Evolutionary conservation across 2,329 filamentous ascomycete genomes (phyloP).

Genomic region (Stagonosporopsis tanaceti): DNA sequence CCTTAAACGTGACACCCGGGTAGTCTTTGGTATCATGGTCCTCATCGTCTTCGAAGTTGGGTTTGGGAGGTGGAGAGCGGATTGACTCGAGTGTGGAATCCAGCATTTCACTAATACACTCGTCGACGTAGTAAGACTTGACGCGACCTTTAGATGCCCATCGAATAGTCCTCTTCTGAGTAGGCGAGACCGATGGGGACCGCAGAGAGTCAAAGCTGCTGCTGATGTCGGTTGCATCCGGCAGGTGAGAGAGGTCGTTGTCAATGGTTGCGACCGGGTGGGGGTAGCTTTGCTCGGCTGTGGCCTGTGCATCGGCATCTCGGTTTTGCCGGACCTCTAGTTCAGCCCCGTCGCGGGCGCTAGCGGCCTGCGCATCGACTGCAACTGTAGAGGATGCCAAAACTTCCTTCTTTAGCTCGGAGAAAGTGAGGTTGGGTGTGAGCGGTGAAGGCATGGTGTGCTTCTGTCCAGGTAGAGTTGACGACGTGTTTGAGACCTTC

Average conservation of each 20-base stretch:
- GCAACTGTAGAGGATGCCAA: constrained; percentile 4
- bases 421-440: not conserved
- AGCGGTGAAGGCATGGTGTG: constrained; percentile 2
- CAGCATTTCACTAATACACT: constrained; percentile 33
- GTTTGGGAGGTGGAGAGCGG: constrained; percentile 6
- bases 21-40: not conserved
- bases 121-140: constrained; percentile 31
- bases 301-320: constrained; percentile 17
- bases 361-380: constrained; percentile 8
- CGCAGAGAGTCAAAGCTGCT: not conserved
- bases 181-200: not conserved
- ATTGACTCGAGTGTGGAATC: constrained; percentile 33
- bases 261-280: constrained; percentile 14
- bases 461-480: not conserved
- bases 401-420: constrained; percentile 1
- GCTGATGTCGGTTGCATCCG: constrained; percentile 7
- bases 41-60: not conserved
- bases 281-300: constrained; percentile 11
- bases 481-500: not conserved
- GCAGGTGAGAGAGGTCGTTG: constrained; percentile 18
- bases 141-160: constrained; percentile 22
- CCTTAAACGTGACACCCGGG: not conserved
- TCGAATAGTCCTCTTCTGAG: constrained; percentile 20
- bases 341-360: constrained; percentile 12
- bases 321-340: constrained; percentile 20